Evolutionary conservation across 1,139 yeast species (phyloP).

Genomic region (Meyerozyma elateridarum): DNA sequence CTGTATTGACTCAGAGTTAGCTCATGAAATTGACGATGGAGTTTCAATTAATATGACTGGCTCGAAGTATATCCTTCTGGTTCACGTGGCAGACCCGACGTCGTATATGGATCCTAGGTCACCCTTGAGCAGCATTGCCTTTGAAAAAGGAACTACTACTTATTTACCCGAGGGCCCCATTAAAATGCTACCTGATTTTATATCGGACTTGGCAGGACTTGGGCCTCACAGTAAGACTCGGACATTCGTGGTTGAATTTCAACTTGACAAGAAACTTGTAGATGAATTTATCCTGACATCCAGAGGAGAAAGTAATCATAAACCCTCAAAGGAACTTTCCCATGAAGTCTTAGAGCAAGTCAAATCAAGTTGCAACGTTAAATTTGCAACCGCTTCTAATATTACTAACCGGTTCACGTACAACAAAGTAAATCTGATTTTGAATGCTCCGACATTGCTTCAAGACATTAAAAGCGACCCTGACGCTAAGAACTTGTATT

Average conservation of each 20-base stretch:
- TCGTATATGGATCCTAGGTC: slow-evolving; percentile 51
- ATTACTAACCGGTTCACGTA: slow-evolving; percentile 39
- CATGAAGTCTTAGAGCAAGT: slow-evolving; percentile 13
- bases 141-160: slow-evolving; percentile 58
- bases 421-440: slow-evolving; percentile 27
- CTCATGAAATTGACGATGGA: slow-evolving; percentile 95
- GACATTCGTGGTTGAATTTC: slow-evolving; percentile 43
- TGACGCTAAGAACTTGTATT: slow-evolving; percentile 24
- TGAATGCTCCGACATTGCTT: slow-evolving; percentile 15
- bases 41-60: slow-evolving; percentile 50
- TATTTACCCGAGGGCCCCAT: slow-evolving; percentile 67
- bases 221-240: slow-evolving; percentile 35
- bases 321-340: slow-evolving; percentile 16
- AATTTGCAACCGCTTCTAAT: slow-evolving; percentile 20
- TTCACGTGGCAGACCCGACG: slow-evolving; percentile 89
- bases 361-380: slow-evolving; percentile 14
- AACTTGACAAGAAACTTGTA: slow-evolving; percentile 22
- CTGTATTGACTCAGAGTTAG: slow-evolving; percentile 78
- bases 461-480: slow-evolving; percentile 10
- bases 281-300: slow-evolving; percentile 18
- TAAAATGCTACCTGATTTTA: slow-evolving; percentile 64
- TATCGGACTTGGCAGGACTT: slow-evolving; percentile 53
- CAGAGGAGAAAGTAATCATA: slow-evolving; percentile 12
- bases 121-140: slow-evolving; percentile 54
- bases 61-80: slow-evolving; percentile 42